Percentiles rank a stretch among this genome's conserved stretches.
phyloP scores from a whole-genome alignment of 2,329 filamentous ascomycete species.

The Grosmannia clavigera region DNA sequence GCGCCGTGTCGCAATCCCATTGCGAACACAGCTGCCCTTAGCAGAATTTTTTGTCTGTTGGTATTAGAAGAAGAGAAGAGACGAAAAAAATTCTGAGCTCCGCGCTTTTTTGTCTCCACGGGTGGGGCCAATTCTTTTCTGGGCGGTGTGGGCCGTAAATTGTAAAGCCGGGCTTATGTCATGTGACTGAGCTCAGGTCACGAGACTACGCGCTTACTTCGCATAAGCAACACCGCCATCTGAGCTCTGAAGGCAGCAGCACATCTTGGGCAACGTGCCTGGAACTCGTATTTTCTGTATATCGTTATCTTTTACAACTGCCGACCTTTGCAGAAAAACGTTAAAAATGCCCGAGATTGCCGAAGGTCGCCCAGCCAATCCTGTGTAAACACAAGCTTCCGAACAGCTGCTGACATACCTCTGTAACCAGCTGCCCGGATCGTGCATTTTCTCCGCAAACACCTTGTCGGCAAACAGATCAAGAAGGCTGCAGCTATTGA shows the following conservation, averaged over 20 bases:
- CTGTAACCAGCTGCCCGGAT: slow-evolving; percentile 45
- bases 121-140: not conserved
- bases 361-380: slow-evolving; percentile 30
- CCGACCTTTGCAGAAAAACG: not conserved
- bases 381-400: not conserved
- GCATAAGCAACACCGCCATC: slow-evolving; percentile 1
- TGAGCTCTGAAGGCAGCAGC: not conserved
- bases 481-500: slow-evolving; percentile 57
- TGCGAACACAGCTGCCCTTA: not conserved
- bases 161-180: not conserved
- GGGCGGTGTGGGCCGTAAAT: not conserved
- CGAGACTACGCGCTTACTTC: slow-evolving; percentile 20
- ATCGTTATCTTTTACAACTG: not conserved
- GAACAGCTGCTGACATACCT: not conserved
- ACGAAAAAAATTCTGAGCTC: slow-evolving; percentile 12
- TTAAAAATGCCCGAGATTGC: slow-evolving; percentile 48
- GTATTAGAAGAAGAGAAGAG: slow-evolving; percentile 2
- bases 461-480: slow-evolving; percentile 76
- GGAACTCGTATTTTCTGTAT: not conserved
- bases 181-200: slow-evolving; percentile 11
- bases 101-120: not conserved
- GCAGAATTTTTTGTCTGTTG: not conserved
- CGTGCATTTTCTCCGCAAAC: slow-evolving; percentile 71
- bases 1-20: not conserved
- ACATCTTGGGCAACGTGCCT: not conserved